A percentile compares a stretch with the other conserved stretches of the same genome.
phyloP scores from a whole-genome alignment of 164 flowering plant species.

The Liriodendron chinense region DNA sequence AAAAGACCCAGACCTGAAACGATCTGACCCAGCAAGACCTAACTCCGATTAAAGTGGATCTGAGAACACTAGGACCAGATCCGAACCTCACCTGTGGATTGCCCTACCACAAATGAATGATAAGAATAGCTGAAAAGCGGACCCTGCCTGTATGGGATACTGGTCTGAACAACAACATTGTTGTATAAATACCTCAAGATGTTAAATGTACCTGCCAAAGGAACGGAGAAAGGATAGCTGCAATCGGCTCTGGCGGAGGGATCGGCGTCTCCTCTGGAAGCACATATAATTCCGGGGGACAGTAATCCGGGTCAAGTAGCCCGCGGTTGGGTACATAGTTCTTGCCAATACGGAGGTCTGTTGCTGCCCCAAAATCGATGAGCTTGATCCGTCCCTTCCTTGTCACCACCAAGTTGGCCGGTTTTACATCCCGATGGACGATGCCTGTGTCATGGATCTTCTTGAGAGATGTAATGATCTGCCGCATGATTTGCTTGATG shows the following conservation, averaged over 20 bases:
- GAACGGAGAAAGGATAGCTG: conserved; percentile 88
- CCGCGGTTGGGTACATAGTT: conserved; percentile 71
- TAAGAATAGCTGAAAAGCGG: too few species aligned
- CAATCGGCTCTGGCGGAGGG: conserved; percentile 96
- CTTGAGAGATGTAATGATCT: conserved; percentile 81
- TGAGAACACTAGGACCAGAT: too few species aligned
- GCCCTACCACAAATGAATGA: too few species aligned
- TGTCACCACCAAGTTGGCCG: conserved; percentile 93
- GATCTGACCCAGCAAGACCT: too few species aligned
- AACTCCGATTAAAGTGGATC: too few species aligned
- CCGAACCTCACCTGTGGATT: too few species aligned
- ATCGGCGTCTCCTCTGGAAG: conserved; percentile 95
- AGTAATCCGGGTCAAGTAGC: conserved; percentile 88
- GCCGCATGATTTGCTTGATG: conserved; percentile 94
- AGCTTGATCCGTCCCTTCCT: conserved; percentile 86
- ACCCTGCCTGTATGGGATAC: too few species aligned
- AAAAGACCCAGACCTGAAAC: too few species aligned
- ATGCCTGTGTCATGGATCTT: conserved; percentile 93
- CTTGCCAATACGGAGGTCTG: conserved; percentile 95
- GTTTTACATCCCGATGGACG: conserved; percentile 95
- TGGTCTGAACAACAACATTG: too few species aligned
- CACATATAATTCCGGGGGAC: conserved; percentile 92
- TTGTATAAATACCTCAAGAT: not conserved
- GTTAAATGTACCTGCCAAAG: conserved; percentile 76
- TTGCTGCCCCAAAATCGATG: conserved; percentile 95